Conservation (phyloP, 768 basidiomycete genomes). For the Suillus subaureus region DNA sequence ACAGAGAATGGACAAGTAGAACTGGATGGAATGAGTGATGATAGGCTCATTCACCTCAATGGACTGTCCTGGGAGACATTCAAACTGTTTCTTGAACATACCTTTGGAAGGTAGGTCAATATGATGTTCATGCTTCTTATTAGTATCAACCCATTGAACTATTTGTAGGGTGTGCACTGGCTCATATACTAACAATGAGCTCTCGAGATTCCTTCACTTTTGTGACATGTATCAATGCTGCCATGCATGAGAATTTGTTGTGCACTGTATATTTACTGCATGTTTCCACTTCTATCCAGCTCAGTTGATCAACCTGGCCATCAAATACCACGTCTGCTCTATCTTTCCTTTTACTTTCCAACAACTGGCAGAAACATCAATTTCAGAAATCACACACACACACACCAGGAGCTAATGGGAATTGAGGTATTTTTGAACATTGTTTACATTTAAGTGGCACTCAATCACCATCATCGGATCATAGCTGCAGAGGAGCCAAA, state of each 20-base stretch:
- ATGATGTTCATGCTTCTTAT: background rate
- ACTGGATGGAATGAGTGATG: background rate
- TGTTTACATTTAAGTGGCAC: background rate
- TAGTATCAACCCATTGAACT: background rate
- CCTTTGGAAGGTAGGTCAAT: background rate
- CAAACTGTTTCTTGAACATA: background rate
- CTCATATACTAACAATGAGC: background rate
- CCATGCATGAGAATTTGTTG: background rate
- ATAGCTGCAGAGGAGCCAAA: constrained; percentile 13
- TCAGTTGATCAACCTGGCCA: constrained; percentile 5
- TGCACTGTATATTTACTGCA: background rate
- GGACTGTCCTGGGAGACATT: background rate
- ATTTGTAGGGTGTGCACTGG: background rate
- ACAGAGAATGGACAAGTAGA: background rate
- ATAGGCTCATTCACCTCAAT: background rate
- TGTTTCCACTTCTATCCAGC: background rate
- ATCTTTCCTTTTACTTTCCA: constrained; percentile 2
- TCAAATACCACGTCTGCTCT: background rate
- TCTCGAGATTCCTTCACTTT: background rate
- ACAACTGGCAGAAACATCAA: background rate
- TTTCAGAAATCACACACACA: background rate
- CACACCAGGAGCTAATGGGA: constrained; percentile 9
- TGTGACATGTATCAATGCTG: background rate
- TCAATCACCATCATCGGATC: constrained; percentile 9
- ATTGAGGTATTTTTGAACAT: background rate